Conservation (phyloP, 1,284 basidiomycete genomes). For the Thelephora terrestris region DNA sequence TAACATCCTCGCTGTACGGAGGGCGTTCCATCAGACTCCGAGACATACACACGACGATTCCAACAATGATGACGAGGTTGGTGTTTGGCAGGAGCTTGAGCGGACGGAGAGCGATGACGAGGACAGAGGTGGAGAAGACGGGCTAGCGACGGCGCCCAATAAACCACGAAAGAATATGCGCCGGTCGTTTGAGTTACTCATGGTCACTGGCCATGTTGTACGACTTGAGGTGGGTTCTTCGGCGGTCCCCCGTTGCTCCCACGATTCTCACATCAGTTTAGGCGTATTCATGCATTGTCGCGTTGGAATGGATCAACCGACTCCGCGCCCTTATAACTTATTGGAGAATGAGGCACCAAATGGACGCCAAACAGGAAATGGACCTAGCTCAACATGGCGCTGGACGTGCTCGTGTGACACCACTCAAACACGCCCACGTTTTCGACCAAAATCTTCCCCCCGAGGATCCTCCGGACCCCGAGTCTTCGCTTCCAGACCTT, state of each 20-base stretch:
- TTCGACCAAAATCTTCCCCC: constrained; percentile 33
- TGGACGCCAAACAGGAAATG: constrained; percentile 72
- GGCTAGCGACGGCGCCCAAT: constrained; percentile 31
- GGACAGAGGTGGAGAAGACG: constrained; percentile 62
- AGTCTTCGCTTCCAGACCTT: constrained; percentile 44
- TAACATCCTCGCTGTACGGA: constrained; percentile 50
- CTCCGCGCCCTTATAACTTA: constrained; percentile 60
- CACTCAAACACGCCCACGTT: constrained; percentile 30
- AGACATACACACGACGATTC: constrained; percentile 26
- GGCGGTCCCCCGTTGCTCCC: constrained; percentile 1
- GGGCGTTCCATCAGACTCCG: constrained; percentile 44
- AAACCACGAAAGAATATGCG: constrained; percentile 44
- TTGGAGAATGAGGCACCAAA: constrained; percentile 64
- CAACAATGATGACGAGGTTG: constrained; percentile 26
- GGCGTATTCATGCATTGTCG: constrained; percentile 53
- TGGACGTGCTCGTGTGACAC: constrained; percentile 46
- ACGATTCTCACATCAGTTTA: constrained; percentile 18
- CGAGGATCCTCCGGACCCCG: constrained; percentile 39
- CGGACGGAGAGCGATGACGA: constrained; percentile 38
- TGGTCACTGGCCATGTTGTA: constrained; percentile 58
- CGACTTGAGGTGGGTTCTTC: constrained; percentile 56
- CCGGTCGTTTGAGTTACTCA: constrained; percentile 69
- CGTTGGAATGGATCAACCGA: constrained; percentile 71
- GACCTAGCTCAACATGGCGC: constrained; percentile 47
- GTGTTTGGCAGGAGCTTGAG: constrained; percentile 30